Conservation (phyloP, 1,284 basidiomycete species). For the Naganishia albida region DNA sequence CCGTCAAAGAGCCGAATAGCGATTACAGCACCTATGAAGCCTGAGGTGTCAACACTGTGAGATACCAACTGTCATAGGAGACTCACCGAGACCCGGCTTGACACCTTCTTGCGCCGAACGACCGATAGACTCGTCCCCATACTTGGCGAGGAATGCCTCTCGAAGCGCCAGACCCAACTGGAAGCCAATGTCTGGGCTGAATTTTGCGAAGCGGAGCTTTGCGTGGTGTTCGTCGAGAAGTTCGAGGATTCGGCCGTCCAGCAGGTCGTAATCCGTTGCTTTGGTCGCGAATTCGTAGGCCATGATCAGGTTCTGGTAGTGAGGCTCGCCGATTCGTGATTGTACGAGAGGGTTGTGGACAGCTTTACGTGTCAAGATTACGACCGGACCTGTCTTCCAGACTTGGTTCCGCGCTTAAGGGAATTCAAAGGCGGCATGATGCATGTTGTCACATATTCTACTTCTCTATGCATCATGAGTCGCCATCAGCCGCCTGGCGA, state of each 20-base stretch:
- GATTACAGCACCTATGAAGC: conserved; percentile 44
- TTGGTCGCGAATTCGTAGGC: conserved; percentile 17
- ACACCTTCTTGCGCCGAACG: conserved; percentile 25
- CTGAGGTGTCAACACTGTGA: background rate
- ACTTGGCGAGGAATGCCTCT: conserved; percentile 37
- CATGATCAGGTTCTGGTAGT: conserved; percentile 12
- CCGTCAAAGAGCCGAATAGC: conserved; percentile 48
- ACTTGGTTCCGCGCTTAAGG: conserved; percentile 5
- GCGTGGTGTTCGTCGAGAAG: conserved; percentile 36
- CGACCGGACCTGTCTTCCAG: no score
- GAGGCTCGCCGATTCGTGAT: no score
- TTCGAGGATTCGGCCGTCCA: conserved; percentile 29
- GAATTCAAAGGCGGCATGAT: no score
- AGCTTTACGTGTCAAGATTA: background rate
- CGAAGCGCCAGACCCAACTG: conserved; percentile 42
- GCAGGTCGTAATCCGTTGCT: conserved; percentile 25
- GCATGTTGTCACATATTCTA: no score
- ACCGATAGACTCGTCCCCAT: conserved; percentile 29
- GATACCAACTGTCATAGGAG: background rate
- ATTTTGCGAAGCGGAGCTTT: conserved; percentile 36
- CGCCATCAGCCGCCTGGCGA: no score
- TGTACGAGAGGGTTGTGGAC: background rate
- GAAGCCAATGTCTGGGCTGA: conserved; percentile 41
- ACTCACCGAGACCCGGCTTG: conserved; percentile 27
- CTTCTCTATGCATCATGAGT: no score